Conservation (phyloP, 129 eudicot genomes). For the Silybum marianum region DNA sequence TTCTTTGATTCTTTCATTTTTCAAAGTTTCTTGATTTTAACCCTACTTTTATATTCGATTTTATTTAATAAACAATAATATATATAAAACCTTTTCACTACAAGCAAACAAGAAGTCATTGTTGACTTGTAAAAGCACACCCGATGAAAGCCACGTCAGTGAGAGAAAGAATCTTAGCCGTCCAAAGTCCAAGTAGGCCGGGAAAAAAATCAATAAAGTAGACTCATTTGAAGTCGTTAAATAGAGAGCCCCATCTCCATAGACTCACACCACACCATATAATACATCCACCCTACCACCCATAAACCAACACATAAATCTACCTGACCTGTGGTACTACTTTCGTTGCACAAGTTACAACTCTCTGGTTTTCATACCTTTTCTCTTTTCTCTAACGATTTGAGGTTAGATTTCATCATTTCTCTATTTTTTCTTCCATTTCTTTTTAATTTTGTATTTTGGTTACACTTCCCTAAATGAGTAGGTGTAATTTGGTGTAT, state of each 20-base stretch:
- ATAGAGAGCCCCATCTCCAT: conserved; percentile 22
- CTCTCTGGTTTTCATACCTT: conserved; percentile 3
- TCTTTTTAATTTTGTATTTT: not conserved
- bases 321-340: conserved; percentile 10
- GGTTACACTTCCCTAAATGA: not conserved
- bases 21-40: too few relatives aligned
- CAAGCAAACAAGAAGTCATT: conserved; percentile 2
- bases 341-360: conserved; percentile 15
- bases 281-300: not conserved
- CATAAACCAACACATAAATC: conserved; percentile 8
- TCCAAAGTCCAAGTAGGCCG: conserved; percentile 25
- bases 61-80: too few relatives aligned
- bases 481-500: not conserved
- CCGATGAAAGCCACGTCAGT: conserved; percentile 16
- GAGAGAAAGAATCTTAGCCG: conserved; percentile 25
- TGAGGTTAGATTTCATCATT: conserved; percentile 10
- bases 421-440: not conserved
- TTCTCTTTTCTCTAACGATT: not conserved
- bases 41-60: too few relatives aligned
- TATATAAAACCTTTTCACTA: not conserved
- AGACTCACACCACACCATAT: conserved; percentile 20
- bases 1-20: too few relatives aligned
- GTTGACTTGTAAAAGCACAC: not conserved
- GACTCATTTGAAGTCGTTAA: conserved; percentile 23
- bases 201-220: not conserved